Base-by-base conservation (phyloP, 495 filamentous ascomycete genomes). In the Parathielavia hyrcaniae region DNA sequence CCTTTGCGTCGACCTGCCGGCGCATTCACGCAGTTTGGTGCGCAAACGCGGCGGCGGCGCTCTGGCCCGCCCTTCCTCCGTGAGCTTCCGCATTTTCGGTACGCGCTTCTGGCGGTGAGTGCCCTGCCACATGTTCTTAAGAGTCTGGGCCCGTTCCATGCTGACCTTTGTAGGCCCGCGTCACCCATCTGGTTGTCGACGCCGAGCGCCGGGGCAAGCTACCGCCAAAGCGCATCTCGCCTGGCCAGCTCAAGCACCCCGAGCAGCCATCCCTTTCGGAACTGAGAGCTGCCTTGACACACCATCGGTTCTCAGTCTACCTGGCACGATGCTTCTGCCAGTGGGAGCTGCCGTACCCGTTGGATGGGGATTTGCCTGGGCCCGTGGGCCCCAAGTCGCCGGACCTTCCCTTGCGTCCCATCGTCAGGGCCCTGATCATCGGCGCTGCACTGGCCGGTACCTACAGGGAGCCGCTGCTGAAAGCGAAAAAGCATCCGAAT, bases 51-150 rank as follows among this genome's bases (percentile, higher is more conserved):
- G 48, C 48, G n/a, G 48, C 34, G 34, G 48, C 35, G n/a, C 32
- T 51, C 48, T 51, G 48, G 48, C 48, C 32, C 34, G 19, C 38
- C n/a, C 26, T 51, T n/a, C 5, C 48, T 51, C 19, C 34, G 48
- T 32, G 48, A 51, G 10, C 38, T 51, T 23, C 34, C 32, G 16
- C 34, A 51, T 38, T 38, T 51, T 19, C 17, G 16, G 17, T 1
- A 38, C n/a, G 48, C 30, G n/a, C 5, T 51, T n/a, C 2, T 20
- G 7, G 48, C 48, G 8, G 48, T 51, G 19, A 51, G 48, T 49
- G 14, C 47, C 26, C n/a, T 14, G 1, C 7, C 16, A n/a, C 17
- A 16, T 12, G 16, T 19, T 19, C 4, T 43, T 1, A 19, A 10
- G 17, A 1, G 46, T n/a, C 6, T 7, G 12, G 14, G 6, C 14